These are phyloP conservation scores for Tuber magnatum DNA, from an alignment of 495 filamentous ascomycete genomes.

Conservation along the genomic window DNA sequence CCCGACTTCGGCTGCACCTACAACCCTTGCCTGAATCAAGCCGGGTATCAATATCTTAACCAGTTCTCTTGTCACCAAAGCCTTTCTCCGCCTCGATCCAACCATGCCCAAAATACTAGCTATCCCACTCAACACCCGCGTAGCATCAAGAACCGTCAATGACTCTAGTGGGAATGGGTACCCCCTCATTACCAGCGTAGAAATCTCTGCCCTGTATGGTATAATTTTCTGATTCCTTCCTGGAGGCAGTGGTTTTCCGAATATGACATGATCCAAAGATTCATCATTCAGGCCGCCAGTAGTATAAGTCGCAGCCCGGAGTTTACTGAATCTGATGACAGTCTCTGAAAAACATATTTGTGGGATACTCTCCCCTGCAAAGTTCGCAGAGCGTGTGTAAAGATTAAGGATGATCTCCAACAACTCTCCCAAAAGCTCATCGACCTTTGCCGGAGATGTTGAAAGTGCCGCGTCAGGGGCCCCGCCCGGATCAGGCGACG, in stretches of 20 bases:
- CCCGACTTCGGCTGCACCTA: slow-evolving; percentile 87
- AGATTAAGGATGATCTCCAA: slow-evolving; percentile 74
- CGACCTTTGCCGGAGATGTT: slow-evolving; percentile 55
- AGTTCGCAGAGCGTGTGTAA: slow-evolving; percentile 65
- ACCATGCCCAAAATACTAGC: slow-evolving; percentile 70
- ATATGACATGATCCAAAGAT: slow-evolving; percentile 61
- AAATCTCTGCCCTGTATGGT: slow-evolving; percentile 43
- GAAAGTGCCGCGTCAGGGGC: slow-evolving; percentile 32
- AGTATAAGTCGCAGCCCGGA: slow-evolving; percentile 63
- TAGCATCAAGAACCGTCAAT: slow-evolving; percentile 46
- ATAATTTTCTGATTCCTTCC: slow-evolving; percentile 36
- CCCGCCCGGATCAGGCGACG: slow-evolving; percentile 24
- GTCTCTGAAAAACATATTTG: slow-evolving; percentile 74
- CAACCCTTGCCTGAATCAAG: slow-evolving; percentile 83
- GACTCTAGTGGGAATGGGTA: slow-evolving; percentile 39
- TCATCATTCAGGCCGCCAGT: slow-evolving; percentile 62
- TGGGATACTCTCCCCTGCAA: slow-evolving; percentile 73
- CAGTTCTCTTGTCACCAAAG: slow-evolving; percentile 74
- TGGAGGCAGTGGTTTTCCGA: slow-evolving; percentile 47
- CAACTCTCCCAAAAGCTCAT: slow-evolving; percentile 61
- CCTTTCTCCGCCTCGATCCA: slow-evolving; percentile 77
- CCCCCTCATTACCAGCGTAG: slow-evolving; percentile 34
- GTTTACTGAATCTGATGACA: slow-evolving; percentile 67
- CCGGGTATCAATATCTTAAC: slow-evolving; percentile 73
- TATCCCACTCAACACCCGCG: slow-evolving; percentile 65